Conservation (phyloP, 305 asterid genomes). For the Solanum chacoense region DNA sequence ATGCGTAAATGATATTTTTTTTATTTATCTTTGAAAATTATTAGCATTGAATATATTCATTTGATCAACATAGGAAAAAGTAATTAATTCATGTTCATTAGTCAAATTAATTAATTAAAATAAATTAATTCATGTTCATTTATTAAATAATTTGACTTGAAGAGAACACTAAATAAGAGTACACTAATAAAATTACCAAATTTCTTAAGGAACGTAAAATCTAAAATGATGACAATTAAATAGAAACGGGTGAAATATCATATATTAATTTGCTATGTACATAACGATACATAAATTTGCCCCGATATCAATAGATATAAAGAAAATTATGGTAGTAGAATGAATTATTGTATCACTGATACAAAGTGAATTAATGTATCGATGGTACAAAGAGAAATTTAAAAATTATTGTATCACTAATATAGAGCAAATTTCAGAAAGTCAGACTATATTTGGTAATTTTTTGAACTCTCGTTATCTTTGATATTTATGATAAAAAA, state of each 20-base stretch:
- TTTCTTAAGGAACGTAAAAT: background rate
- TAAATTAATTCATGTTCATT: too few relatives aligned
- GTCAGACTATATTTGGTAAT: background rate
- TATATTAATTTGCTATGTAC: background rate
- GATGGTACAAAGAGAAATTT: background rate
- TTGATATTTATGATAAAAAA: background rate
- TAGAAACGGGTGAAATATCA: background rate
- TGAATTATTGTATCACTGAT: background rate
- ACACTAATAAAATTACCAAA: fast-evolving
- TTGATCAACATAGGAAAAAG: background rate
- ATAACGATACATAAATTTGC: background rate
- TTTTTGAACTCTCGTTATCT: background rate
- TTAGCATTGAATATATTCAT: too few relatives aligned
- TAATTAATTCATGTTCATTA: too few relatives aligned
- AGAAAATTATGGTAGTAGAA: background rate
- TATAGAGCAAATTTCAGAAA: background rate
- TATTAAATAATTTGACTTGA: background rate
- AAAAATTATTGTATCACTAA: background rate
- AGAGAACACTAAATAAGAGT: background rate
- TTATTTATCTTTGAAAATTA: too few relatives aligned
- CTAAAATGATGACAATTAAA: background rate
- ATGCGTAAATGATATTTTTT: too few relatives aligned
- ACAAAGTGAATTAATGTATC: background rate
- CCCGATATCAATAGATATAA: background rate
- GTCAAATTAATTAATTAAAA: too few relatives aligned